phyloP scores from a whole-genome alignment of 2,329 filamentous ascomycete genomes.

The Podosphaera xanthii region DNA sequence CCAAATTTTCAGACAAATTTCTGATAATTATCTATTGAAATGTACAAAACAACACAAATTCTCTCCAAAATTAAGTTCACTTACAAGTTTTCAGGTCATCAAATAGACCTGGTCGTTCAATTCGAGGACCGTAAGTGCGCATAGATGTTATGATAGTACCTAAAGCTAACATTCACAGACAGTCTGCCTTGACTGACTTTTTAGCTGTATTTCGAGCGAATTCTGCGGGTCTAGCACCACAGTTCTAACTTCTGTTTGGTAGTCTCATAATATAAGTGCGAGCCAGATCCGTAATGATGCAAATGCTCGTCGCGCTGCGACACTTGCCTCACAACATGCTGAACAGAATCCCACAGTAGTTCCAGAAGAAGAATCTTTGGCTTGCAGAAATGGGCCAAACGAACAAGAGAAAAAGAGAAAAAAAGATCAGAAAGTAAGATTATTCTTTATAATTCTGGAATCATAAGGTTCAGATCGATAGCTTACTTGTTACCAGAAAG shows the following conservation, averaged over 20 bases:
- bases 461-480: not conserved
- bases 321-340: slow-evolving; percentile 14
- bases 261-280: slow-evolving; percentile 52
- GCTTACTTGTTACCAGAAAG: slow-evolving; percentile 18
- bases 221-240: too few species aligned
- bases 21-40: not conserved
- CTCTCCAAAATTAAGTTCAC: not conserved
- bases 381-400: slow-evolving; percentile 11
- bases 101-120: slow-evolving; percentile 7
- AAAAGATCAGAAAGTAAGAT: slow-evolving; percentile 20
- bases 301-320: slow-evolving; percentile 22
- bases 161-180: slow-evolving; percentile 17
- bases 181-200: slow-evolving; percentile 46
- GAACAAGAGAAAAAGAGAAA: slow-evolving; percentile 14
- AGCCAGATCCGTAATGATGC: slow-evolving; percentile 29
- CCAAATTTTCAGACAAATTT: too few species aligned
- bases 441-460: not conserved
- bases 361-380: slow-evolving; percentile 10
- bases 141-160: not conserved
- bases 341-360: slow-evolving; percentile 10
- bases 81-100: not conserved
- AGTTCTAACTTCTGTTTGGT: slow-evolving; percentile 23
- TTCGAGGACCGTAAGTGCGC: slow-evolving; percentile 13
- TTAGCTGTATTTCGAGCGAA: slow-evolving; percentile 27
- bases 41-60: not conserved